A percentile compares a stretch with the other conserved stretches of the same genome.
Evolutionary conservation across 805 yeast genomes (phyloP).

Genomic region (Lipomyces mesembrius): DNA sequence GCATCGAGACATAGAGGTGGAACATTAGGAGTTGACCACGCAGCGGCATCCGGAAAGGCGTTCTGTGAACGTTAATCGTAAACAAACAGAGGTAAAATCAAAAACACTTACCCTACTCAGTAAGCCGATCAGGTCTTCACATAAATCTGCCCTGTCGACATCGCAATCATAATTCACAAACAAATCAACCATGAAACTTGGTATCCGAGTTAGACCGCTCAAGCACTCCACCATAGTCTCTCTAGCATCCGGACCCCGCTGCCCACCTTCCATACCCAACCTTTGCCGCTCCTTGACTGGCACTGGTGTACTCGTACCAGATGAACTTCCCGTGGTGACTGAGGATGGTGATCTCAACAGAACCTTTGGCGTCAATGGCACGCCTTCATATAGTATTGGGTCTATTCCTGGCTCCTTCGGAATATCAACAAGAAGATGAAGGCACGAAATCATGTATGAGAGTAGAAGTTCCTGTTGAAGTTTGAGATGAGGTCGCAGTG

Average conservation of each 20-base stretch:
- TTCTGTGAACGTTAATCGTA: slow-evolving; percentile 44
- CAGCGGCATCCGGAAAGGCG: slow-evolving; percentile 84
- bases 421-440: slow-evolving; percentile 48
- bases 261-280: slow-evolving; percentile 36
- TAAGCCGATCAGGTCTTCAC: slow-evolving; percentile 67
- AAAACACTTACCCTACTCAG: slow-evolving; percentile 57
- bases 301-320: slow-evolving; percentile 37
- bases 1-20: slow-evolving; percentile 96
- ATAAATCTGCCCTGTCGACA: slow-evolving; percentile 79
- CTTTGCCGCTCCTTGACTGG: slow-evolving; percentile 34
- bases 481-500: slow-evolving; percentile 67
- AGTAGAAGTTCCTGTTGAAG: slow-evolving; percentile 71
- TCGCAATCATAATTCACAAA: slow-evolving; percentile 90
- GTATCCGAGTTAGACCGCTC: slow-evolving; percentile 64
- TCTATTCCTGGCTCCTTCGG: slow-evolving; percentile 49
- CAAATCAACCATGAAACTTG: slow-evolving; percentile 72
- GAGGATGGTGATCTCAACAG: slow-evolving; percentile 49
- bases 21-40: slow-evolving; percentile 76
- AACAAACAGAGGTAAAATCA: neutral
- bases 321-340: slow-evolving; percentile 8
- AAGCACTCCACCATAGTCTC: slow-evolving; percentile 85
- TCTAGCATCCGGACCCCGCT: slow-evolving; percentile 49
- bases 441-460: slow-evolving; percentile 47
- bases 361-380: slow-evolving; percentile 52
- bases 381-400: slow-evolving; percentile 48